Percentiles rank a stretch among this genome's conserved stretches.
Evolutionary conservation across 1,284 basidiomycete genomes (phyloP).

Genomic region (Naganishia albida): DNA sequence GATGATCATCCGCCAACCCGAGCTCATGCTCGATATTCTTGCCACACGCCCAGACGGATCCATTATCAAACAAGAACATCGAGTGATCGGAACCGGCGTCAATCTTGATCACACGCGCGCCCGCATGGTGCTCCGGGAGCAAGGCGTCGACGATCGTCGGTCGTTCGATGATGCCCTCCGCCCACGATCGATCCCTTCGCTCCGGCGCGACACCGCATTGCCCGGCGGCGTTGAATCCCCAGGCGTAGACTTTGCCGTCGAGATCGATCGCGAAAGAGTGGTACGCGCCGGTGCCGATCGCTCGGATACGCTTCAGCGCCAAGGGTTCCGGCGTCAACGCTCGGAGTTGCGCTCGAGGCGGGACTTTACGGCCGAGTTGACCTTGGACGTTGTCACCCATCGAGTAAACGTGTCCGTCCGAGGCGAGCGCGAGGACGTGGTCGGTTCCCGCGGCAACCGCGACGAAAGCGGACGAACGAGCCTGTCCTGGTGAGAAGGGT

Average conservation of each 20-base stretch:
- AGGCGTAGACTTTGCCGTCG: slow-evolving; percentile 78
- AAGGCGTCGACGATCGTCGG: slow-evolving; percentile 71
- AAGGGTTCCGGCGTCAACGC: slow-evolving; percentile 73
- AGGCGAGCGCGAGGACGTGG: slow-evolving; percentile 82
- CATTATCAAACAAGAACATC: slow-evolving; percentile 78
- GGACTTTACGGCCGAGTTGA: slow-evolving; percentile 80
- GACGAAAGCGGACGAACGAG: slow-evolving; percentile 56
- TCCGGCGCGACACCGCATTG: slow-evolving; percentile 65
- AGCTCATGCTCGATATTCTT: slow-evolving; percentile 76
- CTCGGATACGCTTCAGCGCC: slow-evolving; percentile 71
- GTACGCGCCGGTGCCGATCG: slow-evolving; percentile 76
- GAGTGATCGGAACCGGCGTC: slow-evolving; percentile 77
- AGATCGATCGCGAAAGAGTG: slow-evolving; percentile 88
- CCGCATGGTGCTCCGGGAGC: slow-evolving; percentile 66
- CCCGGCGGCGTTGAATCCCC: slow-evolving; percentile 82
- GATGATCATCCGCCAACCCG: slow-evolving; percentile 66
- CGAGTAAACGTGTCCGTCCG: slow-evolving; percentile 74
- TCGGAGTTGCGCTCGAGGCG: slow-evolving; percentile 79
- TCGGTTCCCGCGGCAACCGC: slow-evolving; percentile 80
- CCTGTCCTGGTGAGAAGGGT: slow-evolving; percentile 36
- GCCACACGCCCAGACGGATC: slow-evolving; percentile 80
- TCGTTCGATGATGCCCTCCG: slow-evolving; percentile 62
- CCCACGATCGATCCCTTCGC: slow-evolving; percentile 35
- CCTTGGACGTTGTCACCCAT: slow-evolving; percentile 81
- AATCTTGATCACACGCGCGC: slow-evolving; percentile 64